Evolutionary conservation across 164 flowering plant genomes (phyloP).

Genomic region (Vitis rotundifolia): DNA sequence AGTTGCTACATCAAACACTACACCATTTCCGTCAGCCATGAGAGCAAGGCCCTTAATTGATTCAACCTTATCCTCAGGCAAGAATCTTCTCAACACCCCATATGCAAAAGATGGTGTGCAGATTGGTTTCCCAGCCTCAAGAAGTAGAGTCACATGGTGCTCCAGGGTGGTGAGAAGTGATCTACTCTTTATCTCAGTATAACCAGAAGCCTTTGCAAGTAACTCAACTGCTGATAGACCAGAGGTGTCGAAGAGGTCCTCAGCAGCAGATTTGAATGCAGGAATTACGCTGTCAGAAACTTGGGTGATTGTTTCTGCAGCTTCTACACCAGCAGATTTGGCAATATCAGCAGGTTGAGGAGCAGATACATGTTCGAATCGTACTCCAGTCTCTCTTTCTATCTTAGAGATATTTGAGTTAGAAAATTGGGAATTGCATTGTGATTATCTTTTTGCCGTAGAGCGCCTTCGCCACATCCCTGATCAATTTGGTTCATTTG

Average conservation of each 20-base stretch:
- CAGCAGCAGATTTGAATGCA: constrained; percentile 75
- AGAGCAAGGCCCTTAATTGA: constrained; percentile 69
- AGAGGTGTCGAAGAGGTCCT: constrained; percentile 66
- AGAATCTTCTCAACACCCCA: constrained; percentile 66
- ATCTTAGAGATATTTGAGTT: constrained; percentile 66
- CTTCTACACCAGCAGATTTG: constrained; percentile 73
- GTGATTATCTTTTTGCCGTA: too few species aligned
- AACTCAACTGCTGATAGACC: constrained; percentile 73
- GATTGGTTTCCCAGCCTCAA: constrained; percentile 74
- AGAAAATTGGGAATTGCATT: too few species aligned
- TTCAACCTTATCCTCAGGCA: constrained; percentile 88
- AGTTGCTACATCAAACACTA: constrained; percentile 81
- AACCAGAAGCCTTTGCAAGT: constrained; percentile 95
- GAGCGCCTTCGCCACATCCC: too few species aligned
- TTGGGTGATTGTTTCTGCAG: constrained; percentile 61
- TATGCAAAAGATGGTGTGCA: constrained; percentile 69
- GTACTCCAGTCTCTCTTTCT: constrained; percentile 89
- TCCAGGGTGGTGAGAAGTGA: constrained; percentile 83
- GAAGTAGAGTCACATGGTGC: constrained; percentile 68
- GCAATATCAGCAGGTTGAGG: constrained; percentile 91
- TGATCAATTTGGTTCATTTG: too few species aligned
- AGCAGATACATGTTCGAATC: constrained; percentile 84
- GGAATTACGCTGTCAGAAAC: constrained; percentile 95
- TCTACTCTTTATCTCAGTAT: constrained; percentile 80
- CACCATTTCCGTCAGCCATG: constrained; percentile 85